phyloP scores from a whole-genome alignment of 768 basidiomycete genomes.

The Sporobolomyces pararoseus region DNA sequence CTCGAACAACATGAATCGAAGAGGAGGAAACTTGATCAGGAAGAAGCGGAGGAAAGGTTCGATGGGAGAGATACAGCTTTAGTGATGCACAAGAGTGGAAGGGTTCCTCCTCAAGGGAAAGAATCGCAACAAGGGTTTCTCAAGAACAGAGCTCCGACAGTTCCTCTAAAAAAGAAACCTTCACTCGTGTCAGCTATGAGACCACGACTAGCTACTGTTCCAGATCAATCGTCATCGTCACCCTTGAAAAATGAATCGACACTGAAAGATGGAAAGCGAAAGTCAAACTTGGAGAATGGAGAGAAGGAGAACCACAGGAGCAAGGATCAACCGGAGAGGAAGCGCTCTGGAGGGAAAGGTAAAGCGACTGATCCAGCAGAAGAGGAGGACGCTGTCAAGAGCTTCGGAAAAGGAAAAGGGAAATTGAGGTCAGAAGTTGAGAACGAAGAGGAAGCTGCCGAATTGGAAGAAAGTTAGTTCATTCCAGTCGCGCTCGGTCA shows the following conservation, averaged over 20 bases:
- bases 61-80: slow-evolving; percentile 21
- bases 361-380: background rate
- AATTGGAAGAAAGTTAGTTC: slow-evolving; percentile 31
- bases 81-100: slow-evolving; percentile 12
- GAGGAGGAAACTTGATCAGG: background rate
- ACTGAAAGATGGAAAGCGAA: background rate
- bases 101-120: too few relatives aligned
- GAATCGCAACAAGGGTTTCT: background rate
- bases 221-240: background rate
- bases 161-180: slow-evolving; percentile 5
- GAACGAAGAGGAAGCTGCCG: slow-evolving; percentile 13
- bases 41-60: background rate
- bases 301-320: background rate
- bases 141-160: background rate
- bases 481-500: background rate
- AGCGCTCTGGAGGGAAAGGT: too few relatives aligned
- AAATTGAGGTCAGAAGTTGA: slow-evolving; percentile 3
- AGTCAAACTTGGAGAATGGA: background rate
- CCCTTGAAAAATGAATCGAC: background rate
- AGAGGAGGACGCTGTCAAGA: too few relatives aligned
- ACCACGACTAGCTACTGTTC: background rate
- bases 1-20: background rate
- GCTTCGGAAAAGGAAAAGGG: background rate
- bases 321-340: background rate
- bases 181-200: slow-evolving; percentile 28